Base-by-base conservation (phyloP, 2,329 filamentous ascomycete species). In the Emydomyces testavorans region DNA sequence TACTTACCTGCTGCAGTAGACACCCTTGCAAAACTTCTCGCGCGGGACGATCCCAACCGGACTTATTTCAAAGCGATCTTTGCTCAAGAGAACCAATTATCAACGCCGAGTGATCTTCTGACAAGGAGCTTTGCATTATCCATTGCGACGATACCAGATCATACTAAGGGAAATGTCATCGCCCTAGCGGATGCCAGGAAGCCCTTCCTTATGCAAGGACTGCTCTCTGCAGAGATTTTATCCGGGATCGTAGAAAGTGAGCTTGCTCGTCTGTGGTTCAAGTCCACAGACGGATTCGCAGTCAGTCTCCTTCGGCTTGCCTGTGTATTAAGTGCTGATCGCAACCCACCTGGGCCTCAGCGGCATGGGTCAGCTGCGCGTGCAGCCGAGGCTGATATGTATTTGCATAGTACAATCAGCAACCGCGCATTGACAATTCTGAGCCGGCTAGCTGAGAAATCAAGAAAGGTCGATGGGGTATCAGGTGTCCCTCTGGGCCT, bases 1-100 rank as follows among this genome's bases (percentile, higher is more conserved):
- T 96, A 96, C 62, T 78, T 94, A 1, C 89, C 90, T 2, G 80
- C 86, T 31, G 92, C 92, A 1, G 79, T 96, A 15, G 92, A 98
- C 62, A 83, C 84, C 40, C 71, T 96, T 21, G 90, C 92, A 1
- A 96, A 96, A 65, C 72, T 98, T 2, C 73, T 98, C 21, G 90
- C 92, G 3, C 78, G 89, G 44, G 92, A 96, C 62, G 90, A 96
- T 57, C 90, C 92, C 0, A 98, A 98, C 58, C 75, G 92, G 52
- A 80, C 80, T 2, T 82, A 85, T 57, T 96, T 89, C 70, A 85
- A 83, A 62, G 73, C 78, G 34, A 83, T 96, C 7, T 93, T 96
- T 58, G 72, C 80, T 16, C 74, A 81, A 5, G 88, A 94, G 57
- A 74, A 79, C 5, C 70, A 71, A 13, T 75, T 78, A 7, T 72